Percentiles rank a stretch among this genome's conserved stretches.
phyloP scores from a whole-genome alignment of 805 yeast species.

The Candida pini region DNA sequence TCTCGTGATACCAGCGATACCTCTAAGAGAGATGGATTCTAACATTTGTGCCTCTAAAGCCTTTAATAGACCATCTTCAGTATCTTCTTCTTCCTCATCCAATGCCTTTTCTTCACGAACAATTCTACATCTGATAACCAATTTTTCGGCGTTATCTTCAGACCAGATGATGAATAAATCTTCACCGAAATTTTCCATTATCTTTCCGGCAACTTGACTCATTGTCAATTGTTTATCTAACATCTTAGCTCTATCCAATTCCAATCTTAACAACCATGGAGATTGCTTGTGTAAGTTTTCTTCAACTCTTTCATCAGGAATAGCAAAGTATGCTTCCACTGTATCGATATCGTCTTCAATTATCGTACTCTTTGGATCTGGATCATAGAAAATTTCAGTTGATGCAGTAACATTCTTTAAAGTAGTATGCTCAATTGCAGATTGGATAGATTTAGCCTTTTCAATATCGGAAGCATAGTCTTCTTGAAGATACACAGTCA shows the following conservation, averaged over 20 bases:
- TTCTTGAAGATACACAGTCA: slow-evolving; percentile 84
- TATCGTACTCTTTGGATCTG: slow-evolving; percentile 96
- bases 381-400: slow-evolving; percentile 95
- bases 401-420: slow-evolving; percentile 94
- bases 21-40: slow-evolving; percentile 90
- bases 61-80: slow-evolving; percentile 94
- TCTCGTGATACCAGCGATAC: slow-evolving; percentile 89
- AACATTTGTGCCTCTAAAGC: slow-evolving; percentile 95
- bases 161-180: slow-evolving; percentile 98
- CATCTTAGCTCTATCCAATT: slow-evolving; percentile 98
- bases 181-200: slow-evolving; percentile 86
- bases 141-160: slow-evolving; percentile 96
- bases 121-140: slow-evolving; percentile 96
- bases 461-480: slow-evolving; percentile 85
- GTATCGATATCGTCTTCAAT: slow-evolving; percentile 96
- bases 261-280: slow-evolving; percentile 96
- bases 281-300: slow-evolving; percentile 91
- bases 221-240: slow-evolving; percentile 95
- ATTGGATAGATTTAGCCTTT: slow-evolving; percentile 89
- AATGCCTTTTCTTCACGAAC: slow-evolving; percentile 91
- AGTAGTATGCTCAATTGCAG: slow-evolving; percentile 95
- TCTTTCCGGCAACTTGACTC: slow-evolving; percentile 97
- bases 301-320: slow-evolving; percentile 97
- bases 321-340: slow-evolving; percentile 93
- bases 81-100: slow-evolving; percentile 92